These are phyloP conservation scores for Cadophora gregata DNA, from an alignment of 2,329 filamentous ascomycete genomes.

Conservation along the genomic window DNA sequence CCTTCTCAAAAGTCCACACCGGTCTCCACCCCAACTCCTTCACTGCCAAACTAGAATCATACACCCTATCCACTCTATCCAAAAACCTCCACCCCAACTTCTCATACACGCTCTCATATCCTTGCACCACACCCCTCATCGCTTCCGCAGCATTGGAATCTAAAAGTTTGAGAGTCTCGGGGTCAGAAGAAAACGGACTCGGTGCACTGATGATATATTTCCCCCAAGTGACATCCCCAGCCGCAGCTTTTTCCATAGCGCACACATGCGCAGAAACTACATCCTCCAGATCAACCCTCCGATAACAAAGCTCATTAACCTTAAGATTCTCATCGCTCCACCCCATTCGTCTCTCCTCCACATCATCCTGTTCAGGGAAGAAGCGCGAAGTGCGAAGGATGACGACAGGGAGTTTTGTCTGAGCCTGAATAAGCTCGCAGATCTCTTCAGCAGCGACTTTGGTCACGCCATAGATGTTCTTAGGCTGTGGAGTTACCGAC, in stretches of 20 bases:
- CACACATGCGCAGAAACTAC: not conserved
- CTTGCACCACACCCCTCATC: not conserved
- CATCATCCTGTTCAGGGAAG: slow-evolving; percentile 8
- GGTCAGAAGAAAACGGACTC: not conserved
- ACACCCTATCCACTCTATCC: slow-evolving; percentile 6
- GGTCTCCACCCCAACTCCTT: not conserved
- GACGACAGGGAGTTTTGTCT: not conserved
- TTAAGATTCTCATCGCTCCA: not conserved
- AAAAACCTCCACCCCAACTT: not conserved
- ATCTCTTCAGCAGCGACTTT: slow-evolving; percentile 1
- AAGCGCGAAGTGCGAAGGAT: not conserved
- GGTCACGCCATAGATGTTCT: slow-evolving; percentile 12
- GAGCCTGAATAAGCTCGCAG: not conserved
- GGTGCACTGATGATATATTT: slow-evolving; percentile 5
- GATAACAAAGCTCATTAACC: slow-evolving; percentile 8
- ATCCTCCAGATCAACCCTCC: not conserved
- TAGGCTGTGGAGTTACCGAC: not conserved
- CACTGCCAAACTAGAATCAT: slow-evolving; percentile 3
- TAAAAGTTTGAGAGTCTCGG: not conserved
- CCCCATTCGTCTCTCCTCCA: not conserved
- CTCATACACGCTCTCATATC: not conserved
- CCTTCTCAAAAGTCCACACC: not conserved
- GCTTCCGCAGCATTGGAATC: not conserved
- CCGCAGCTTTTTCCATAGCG: not conserved
- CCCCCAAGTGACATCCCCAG: not conserved